Evolutionary conservation across 2,329 filamentous ascomycete species (phyloP), one percentile per base, ranked within the genome.

Genomic region (Pseudogymnoascus sp.): DNA sequence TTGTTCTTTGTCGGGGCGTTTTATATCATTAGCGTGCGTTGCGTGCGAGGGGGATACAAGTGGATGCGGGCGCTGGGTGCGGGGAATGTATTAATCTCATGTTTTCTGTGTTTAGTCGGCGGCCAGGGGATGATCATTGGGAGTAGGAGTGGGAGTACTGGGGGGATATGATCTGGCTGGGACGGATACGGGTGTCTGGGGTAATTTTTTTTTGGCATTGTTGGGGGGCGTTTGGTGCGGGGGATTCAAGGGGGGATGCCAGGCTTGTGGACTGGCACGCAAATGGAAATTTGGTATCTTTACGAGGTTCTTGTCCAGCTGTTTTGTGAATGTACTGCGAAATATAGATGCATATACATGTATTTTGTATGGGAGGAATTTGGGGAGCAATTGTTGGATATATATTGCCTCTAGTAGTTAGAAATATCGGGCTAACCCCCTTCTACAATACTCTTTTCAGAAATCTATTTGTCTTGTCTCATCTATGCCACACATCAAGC

Each of bases 11-110:
- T 19, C 38, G 23, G 19, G 50, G 50, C 29, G 50, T 33, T 56
- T 56, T 56, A 56, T 33, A 56, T 56, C 50, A 56, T 56, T 56
- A 56, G 50, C 50, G 29, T 56, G 44, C 44, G 44, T 50, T 33
- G 31, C 2, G 9, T 17, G 37, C 13, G n/a, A 2, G 26, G 37
- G 37, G 15, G 7, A 17, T 40, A 17, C n/a, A 10, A 10, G 17
- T 7, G n/a, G 6, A n/a, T 33, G 50, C n/a, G 15, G 46, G 40
- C 21, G 40, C 40, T 19, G n/a, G 29, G 40, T 44, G 40, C 40
- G 44, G 15, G 29, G 26, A 56, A 33, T 56, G n/a, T 56, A 33
- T 56, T 33, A 33, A 56, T 29, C 46, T 56, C 46, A 33, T 56
- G 31, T 56, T 31, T 13, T 13, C 26, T 56, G 46, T 56, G 44